These are phyloP conservation scores for Conringia planisiliqua DNA, from an alignment of 345 rosid genomes.

Conservation along the genomic window DNA sequence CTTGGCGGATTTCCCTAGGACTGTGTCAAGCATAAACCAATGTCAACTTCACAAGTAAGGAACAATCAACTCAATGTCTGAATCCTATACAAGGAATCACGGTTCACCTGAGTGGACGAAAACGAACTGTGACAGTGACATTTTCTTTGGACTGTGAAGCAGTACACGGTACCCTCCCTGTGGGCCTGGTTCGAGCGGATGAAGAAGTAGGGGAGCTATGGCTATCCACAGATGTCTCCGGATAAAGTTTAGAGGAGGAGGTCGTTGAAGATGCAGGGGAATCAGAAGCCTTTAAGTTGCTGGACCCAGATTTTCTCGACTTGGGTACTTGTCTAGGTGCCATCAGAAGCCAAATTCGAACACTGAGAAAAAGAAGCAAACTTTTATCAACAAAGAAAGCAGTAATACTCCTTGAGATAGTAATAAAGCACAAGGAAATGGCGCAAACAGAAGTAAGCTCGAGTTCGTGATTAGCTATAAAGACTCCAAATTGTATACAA, in stretches of 20 bases:
- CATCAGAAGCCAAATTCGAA: conserved; percentile 48
- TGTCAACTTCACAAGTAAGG: conserved; percentile 23
- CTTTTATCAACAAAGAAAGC: not conserved
- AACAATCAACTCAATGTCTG: not conserved
- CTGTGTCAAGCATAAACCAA: conserved; percentile 39
- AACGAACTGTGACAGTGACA: conserved; percentile 92
- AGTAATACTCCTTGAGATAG: not conserved
- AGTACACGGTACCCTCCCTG: conserved; percentile 37
- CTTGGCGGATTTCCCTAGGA: conserved; percentile 94
- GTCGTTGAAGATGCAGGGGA: conserved; percentile 88
- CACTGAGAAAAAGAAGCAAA: conserved; percentile 5
- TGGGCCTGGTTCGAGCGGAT: conserved; percentile 85
- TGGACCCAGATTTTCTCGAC: conserved; percentile 48
- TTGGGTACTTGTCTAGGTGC: conserved; percentile 63
- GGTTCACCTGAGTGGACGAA: conserved; percentile 85
- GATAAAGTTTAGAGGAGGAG: conserved; percentile 72
- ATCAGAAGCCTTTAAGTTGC: conserved; percentile 53
- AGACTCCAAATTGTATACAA: not conserved
- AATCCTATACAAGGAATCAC: conserved; percentile 5
- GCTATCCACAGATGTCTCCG: conserved; percentile 79
- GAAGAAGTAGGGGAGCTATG: conserved; percentile 97
- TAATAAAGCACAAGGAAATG: not conserved
- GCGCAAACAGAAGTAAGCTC: no score
- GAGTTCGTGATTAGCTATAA: not conserved
- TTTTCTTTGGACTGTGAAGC: conserved; percentile 74